Evolutionary conservation across 345 rosid species (phyloP), one percentile per base, ranked within the genome.

Genomic region (Eutrema japonicum): DNA sequence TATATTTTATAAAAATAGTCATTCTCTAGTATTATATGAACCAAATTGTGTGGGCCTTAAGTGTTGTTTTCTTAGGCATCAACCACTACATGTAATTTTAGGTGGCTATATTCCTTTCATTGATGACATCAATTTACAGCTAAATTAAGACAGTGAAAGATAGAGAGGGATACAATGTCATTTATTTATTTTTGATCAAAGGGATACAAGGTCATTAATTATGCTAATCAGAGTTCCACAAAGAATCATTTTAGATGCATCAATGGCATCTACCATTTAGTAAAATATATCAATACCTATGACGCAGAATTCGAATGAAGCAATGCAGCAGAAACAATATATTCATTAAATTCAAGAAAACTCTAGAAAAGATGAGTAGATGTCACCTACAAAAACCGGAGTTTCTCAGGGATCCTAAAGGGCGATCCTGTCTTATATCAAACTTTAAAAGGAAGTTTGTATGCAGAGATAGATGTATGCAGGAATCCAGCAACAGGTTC

Each of bases 81-180:
- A 52, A 69, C 74, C 58, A 75, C 74, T 75, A 68, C 61, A 75
- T 75, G 51, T 75, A 27, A 45, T 30, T 66, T 68, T 68, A 67
- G 74, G 70, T 68, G 57, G 29, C 64, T 68, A 47, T 10, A 53
- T 27, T 59, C 14, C 12, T 62, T 27, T 68, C 53, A 32, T 26
- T 53, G 70, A 61, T 75, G 70, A 68, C 74, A 61, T 63, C 79
- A 61, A 16, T 62, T 60, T 62, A 75, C 74, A 75, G 74, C 79
- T 67, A 66, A 49, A 16, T 16, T 16, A 16, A 32, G 73, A 66
- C 70, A 68, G 49, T 57, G 68, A 75, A 61, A 52, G 62, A 59
- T 42, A 51, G 48, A 59, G 63, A 68, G 5, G 49, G 57, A 59
- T 35, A 61, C 29, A 59, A 18, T 68, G 43, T 11, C 43, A 63